Conservation (phyloP, 1,284 basidiomycete genomes). For the Rhodotorula sp. region DNA sequence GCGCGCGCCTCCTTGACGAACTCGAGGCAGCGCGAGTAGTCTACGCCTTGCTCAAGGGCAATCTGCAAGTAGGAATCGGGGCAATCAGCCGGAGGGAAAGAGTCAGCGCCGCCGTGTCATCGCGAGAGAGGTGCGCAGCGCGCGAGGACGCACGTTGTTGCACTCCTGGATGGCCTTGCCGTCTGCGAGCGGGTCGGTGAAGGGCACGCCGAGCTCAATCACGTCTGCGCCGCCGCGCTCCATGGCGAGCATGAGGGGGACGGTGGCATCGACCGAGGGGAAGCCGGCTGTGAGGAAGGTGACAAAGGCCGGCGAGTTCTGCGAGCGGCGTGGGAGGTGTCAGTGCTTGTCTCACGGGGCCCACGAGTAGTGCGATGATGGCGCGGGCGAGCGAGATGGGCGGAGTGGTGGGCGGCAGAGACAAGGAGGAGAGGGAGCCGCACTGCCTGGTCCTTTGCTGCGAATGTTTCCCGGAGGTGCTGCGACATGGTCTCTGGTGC, state of each 20-base stretch:
- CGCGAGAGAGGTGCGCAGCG: not conserved
- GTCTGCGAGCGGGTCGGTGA: slow-evolving; percentile 96
- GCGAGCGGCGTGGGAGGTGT: not conserved
- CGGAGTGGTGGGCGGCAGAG: not conserved
- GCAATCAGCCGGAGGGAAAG: not conserved
- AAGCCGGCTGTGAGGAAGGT: slow-evolving; percentile 92
- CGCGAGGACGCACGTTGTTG: slow-evolving; percentile 68
- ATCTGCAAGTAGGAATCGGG: slow-evolving; percentile 57
- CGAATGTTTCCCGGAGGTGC: slow-evolving; percentile 56
- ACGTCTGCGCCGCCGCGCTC: slow-evolving; percentile 90
- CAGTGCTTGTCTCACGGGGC: not conserved
- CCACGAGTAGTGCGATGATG: not conserved
- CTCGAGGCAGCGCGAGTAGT: slow-evolving; percentile 72
- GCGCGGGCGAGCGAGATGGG: not conserved
- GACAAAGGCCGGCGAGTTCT: slow-evolving; percentile 47
- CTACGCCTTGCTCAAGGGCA: slow-evolving; percentile 74
- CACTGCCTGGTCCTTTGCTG: slow-evolving; percentile 68
- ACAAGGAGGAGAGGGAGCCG: slow-evolving; percentile 14
- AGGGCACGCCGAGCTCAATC: slow-evolving; percentile 94
- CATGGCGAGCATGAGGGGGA: slow-evolving; percentile 84
- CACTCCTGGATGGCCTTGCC: slow-evolving; percentile 82
- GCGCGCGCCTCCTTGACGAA: slow-evolving; percentile 76
- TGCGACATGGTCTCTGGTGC: slow-evolving; percentile 21
- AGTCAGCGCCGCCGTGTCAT: not conserved
- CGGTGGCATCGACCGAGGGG: slow-evolving; percentile 74